Evolutionary conservation across 768 basidiomycete genomes (phyloP).

Genomic region (Porphyrellus cyaneotinctus): DNA sequence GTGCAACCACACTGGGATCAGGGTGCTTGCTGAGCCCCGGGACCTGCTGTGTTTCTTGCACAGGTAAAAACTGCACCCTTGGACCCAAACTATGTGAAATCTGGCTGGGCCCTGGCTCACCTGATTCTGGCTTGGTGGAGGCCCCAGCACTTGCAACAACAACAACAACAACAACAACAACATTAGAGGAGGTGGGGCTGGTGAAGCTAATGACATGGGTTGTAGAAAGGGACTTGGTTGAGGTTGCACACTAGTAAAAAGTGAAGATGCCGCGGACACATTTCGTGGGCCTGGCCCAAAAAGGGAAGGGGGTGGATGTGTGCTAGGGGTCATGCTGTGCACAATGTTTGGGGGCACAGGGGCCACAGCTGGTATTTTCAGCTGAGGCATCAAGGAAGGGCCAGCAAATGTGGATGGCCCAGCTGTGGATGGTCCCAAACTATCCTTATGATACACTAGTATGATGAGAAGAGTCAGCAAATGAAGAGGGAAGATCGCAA

Average conservation of each 20-base stretch:
- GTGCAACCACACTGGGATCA: constrained; percentile 53
- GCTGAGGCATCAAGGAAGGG: constrained; percentile 6
- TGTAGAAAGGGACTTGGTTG: constrained; percentile 30
- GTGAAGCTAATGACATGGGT: constrained; percentile 13
- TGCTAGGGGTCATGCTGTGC: constrained; percentile 32
- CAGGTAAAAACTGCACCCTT: constrained; percentile 46
- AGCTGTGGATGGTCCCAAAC: constrained; percentile 5
- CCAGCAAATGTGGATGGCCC: constrained; percentile 11
- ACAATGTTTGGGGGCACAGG: constrained; percentile 9
- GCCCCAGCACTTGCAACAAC: constrained; percentile 25
- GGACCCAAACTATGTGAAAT: constrained; percentile 7
- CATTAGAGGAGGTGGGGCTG: constrained; percentile 13
- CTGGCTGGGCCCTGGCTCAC: constrained; percentile 4
- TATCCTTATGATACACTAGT: constrained; percentile 26
- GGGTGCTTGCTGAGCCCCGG: constrained; percentile 39
- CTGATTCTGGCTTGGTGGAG: constrained; percentile 9
- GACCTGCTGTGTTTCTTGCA: constrained; percentile 52
- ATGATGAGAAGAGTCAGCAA: constrained; percentile 6
- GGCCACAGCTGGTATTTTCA: constrained; percentile 19
- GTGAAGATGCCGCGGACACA: constrained; percentile 10
- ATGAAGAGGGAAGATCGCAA: not conserved
- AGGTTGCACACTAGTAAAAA: constrained; percentile 22
- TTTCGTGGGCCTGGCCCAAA: constrained; percentile 19
- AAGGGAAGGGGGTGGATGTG: constrained; percentile 29
- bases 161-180: constrained; percentile 24